These are phyloP conservation scores for Artomyces pyxidatus DNA, from an alignment of 768 basidiomycete species.

Conservation along the genomic window DNA sequence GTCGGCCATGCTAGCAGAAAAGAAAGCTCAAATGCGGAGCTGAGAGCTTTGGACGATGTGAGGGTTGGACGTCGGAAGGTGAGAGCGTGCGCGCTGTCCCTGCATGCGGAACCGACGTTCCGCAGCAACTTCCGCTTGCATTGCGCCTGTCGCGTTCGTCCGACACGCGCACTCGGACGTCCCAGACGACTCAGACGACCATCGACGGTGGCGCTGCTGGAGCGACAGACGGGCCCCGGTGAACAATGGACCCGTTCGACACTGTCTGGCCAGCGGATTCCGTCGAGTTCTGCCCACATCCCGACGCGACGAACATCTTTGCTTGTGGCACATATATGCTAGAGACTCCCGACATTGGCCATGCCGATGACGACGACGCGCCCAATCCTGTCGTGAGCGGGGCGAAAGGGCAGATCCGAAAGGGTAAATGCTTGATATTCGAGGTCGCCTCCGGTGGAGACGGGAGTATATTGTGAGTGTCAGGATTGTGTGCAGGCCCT, in stretches of 20 bases:
- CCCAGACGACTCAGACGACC: no score
- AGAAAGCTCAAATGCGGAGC: not conserved
- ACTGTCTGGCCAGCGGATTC: constrained; percentile 85
- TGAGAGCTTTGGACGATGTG: not conserved
- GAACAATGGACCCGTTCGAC: constrained; percentile 32
- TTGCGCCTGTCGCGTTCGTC: no score
- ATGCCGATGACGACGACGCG: constrained; percentile 5
- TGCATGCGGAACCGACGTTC: no score
- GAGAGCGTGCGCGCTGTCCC: no score
- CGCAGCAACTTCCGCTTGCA: no score
- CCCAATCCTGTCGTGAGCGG: not conserved
- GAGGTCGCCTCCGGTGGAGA: constrained; percentile 29
- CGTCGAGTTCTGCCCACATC: constrained; percentile 83
- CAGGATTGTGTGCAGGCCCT: no score
- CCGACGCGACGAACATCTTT: constrained; percentile 50
- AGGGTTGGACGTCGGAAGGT: not conserved
- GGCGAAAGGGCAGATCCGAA: constrained; percentile 32
- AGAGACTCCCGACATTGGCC: constrained; percentile 24
- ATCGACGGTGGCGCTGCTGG: not conserved
- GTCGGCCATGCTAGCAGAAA: constrained; percentile 38
- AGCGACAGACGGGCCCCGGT: no score
- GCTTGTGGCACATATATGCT: constrained; percentile 92
- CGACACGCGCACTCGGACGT: no score
- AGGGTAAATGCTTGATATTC: constrained; percentile 71
- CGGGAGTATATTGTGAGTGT: constrained; percentile 29